Evolutionary conservation across 2,329 filamentous ascomycete species (phyloP), one percentile per base, ranked within the genome.

Genomic region (Passalora sequoiae): DNA sequence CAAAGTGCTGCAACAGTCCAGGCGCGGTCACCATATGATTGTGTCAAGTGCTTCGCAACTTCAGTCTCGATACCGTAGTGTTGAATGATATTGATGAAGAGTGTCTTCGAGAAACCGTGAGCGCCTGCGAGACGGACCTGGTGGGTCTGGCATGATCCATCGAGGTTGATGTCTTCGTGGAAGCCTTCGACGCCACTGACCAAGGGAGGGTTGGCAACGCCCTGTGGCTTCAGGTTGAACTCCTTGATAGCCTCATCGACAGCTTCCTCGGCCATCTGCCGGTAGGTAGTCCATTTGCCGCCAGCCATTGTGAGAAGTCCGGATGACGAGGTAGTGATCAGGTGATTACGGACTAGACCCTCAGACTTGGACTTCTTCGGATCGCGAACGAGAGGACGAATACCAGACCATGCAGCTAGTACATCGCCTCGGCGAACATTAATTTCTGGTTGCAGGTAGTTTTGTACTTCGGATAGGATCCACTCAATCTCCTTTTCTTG

Each of bases 61-160:
- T 94, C 88, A 13, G 87, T 94, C 67, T 95, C 89, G 44, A 96
- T 70, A 51, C 88, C 88, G 62, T 87, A 95, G 69, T 94, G 86
- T 66, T 96, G 89, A 61, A 95, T 92, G 25, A 96, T 73, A 66
- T 91, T 89, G 73, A 96, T 95, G 71, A 95, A 95, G 17, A 96
- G 80, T 1, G 89, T 87, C 68, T 89, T 89, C 66, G 83, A 89
- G 71, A 83, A 94, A 42, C 88, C 87, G 63, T 94, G 88, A 8
- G 88, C 86, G 55, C 88, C 88, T 46, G 92, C 74, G 24, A 94
- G 73, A 42, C 85, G 82, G 40, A 94, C 83, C 57, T 83, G 80
- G 65, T 92, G 86, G 2, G 88, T 94, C 63, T 91, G 86, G 69
- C 88, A 94, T 33, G 72, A 75, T 30, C 88, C 87, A 59, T 85